Conservation (phyloP, 2,329 filamentous ascomycete genomes). For the Fusarium sp. region DNA sequence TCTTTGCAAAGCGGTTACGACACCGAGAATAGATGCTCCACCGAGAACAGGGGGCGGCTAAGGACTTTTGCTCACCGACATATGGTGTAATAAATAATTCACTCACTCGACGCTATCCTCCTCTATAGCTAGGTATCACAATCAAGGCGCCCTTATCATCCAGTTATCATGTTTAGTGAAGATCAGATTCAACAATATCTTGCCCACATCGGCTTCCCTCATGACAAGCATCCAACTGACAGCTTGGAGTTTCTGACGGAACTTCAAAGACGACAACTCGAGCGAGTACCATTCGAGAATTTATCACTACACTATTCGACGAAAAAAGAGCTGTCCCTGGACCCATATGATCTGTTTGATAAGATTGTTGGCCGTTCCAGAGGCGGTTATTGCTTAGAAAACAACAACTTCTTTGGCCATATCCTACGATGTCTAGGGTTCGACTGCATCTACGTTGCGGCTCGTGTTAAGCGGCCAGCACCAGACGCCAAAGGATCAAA, state of each 20-base stretch:
- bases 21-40: not conserved
- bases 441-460: slow-evolving; percentile 4
- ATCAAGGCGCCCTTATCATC: not conserved
- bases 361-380: slow-evolving; percentile 5
- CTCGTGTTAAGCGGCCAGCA: not conserved
- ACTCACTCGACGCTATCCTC: not conserved
- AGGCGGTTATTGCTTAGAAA: slow-evolving; percentile 25
- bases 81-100: not conserved
- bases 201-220: slow-evolving; percentile 6
- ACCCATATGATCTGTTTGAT: slow-evolving; percentile 3
- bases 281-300: slow-evolving; percentile 23
- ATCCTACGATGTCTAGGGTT: slow-evolving; percentile 6
- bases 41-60: not conserved
- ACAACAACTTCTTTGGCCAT: slow-evolving; percentile 19
- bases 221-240: not conserved
- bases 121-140: not conserved
- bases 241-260: slow-evolving; percentile 1
- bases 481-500: not conserved
- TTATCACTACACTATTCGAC: slow-evolving; percentile 19
- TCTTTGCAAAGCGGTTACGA: not conserved
- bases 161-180: not conserved
- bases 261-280: slow-evolving; percentile 15
- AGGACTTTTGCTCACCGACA: not conserved
- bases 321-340: not conserved
- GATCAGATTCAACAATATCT: slow-evolving; percentile 10